Percentiles rank a stretch among this genome's conserved stretches.
Conservation (phyloP, 2,329 filamentous ascomycete genomes). For the Chrysoporthe austroafricana region DNA sequence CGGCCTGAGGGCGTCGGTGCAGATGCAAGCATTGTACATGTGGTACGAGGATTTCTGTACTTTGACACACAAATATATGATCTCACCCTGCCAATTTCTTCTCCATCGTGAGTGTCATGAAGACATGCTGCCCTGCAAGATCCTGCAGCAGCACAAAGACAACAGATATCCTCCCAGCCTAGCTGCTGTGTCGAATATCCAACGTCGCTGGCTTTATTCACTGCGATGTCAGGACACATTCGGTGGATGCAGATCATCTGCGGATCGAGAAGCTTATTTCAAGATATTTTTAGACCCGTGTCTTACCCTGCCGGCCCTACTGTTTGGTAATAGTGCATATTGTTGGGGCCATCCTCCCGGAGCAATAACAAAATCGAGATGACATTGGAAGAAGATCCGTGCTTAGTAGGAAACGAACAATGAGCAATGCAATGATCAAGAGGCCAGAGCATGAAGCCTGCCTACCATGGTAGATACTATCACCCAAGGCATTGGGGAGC, state of each 20-base stretch:
- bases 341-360: background rate
- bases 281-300: constrained; percentile 10
- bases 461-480: background rate
- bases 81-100: background rate
- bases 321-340: constrained; percentile 39
- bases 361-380: background rate
- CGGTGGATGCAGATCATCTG: constrained; percentile 16
- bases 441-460: background rate
- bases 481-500: background rate
- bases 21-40: background rate
- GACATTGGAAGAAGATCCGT: background rate
- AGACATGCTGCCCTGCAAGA: background rate
- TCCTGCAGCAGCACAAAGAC: background rate
- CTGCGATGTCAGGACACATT: constrained; percentile 7
- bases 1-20: background rate
- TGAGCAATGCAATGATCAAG: too few relatives aligned
- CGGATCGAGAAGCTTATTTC: constrained; percentile 14
- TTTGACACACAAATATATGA: background rate
- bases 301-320: background rate
- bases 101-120: background rate
- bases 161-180: background rate
- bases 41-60: background rate
- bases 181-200: background rate
- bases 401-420: background rate
- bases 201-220: background rate